Conservation (phyloP, 2,329 filamentous ascomycete species). For the Aureobasidium musti region DNA sequence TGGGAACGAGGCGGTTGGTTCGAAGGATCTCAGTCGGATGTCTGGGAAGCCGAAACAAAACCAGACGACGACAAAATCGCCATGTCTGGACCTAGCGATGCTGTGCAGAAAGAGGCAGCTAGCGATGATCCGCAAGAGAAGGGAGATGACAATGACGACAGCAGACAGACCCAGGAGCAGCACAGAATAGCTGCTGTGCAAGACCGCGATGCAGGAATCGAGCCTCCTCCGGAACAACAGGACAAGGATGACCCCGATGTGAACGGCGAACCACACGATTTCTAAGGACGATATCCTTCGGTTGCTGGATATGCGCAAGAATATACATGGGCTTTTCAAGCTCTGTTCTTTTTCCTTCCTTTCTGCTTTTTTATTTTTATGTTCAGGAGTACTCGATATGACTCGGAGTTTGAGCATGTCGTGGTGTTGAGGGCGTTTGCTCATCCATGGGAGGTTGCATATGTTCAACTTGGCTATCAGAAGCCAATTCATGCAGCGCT, state of each 20-base stretch:
- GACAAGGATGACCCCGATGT: slow-evolving; percentile 4
- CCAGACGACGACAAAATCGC: slow-evolving; percentile 35
- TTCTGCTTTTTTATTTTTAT: background rate
- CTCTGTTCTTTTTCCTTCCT: background rate
- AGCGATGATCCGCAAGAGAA: slow-evolving; percentile 40
- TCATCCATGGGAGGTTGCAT: slow-evolving; percentile 13
- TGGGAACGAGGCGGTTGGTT: slow-evolving; percentile 95
- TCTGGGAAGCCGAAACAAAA: slow-evolving; percentile 44
- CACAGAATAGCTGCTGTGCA: slow-evolving; percentile 37
- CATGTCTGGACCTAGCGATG: slow-evolving; percentile 35
- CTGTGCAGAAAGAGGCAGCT: slow-evolving; percentile 39
- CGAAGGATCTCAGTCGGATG: slow-evolving; percentile 44
- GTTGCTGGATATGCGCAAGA: background rate
- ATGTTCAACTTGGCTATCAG: too few relatives aligned
- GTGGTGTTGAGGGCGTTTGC: slow-evolving; percentile 5
- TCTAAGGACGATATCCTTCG: background rate
- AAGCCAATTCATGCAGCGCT: background rate
- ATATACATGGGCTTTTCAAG: background rate
- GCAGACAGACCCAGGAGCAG: slow-evolving; percentile 41
- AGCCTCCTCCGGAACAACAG: slow-evolving; percentile 21
- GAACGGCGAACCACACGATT: slow-evolving; percentile 19
- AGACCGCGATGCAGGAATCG: slow-evolving; percentile 16
- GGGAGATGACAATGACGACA: slow-evolving; percentile 36
- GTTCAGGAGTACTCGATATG: background rate
- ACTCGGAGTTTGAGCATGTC: slow-evolving; percentile 14